Evolutionary conservation across 306 rosid species (phyloP), one percentile per base, ranked within the genome.

Genomic region (Acacia melanoxylon): DNA sequence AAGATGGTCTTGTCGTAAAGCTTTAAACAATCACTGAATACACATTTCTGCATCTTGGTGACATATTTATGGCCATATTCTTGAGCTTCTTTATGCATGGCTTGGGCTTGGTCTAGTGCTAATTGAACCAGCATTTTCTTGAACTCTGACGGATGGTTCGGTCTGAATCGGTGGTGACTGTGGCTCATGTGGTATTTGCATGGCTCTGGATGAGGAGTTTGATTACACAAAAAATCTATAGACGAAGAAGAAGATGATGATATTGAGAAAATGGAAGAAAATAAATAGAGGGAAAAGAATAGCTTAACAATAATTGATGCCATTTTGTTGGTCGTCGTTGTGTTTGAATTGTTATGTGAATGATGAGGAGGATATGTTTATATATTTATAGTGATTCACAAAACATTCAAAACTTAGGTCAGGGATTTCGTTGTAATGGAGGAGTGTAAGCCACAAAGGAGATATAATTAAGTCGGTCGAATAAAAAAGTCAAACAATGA

Each of bases 141-240:
- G 85, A 94, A 94, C 8, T 90, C 87, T 1, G 88, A 29, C 22
- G 22, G 70, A 85, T 86, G 87, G 71, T 83, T 85, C 2, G 91
- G 86, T 0, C 33, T 63, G 75, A 83, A 59, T n/a, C 17, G 77
- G 69, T 77, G 80, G 69, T 68, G 25, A 12, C 45, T 72, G 22
- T 16, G 22, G 42, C 86, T 80, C 84, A 88, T 58, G 89, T 72
- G 88, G 87, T 80, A 84, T 67, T 85, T 81, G 89, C 97, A 94
- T 77, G 92, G 83, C 1, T 75, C 82, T 0, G 97, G 97, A 73
- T 94, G 88, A 24, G 98, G 98, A 1, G 97, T 93, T 76, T 82
- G 85, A 71, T 79, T 75, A 89, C 98, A 94, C 97, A 97, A 94
- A 85, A 83, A 83, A 42, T 75, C 85, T 37, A 92, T 86, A 77